These are phyloP conservation scores for Cyclostephanos tholiformis DNA, from an alignment of 108 stramenopile genomes.

Conservation along the genomic window DNA sequence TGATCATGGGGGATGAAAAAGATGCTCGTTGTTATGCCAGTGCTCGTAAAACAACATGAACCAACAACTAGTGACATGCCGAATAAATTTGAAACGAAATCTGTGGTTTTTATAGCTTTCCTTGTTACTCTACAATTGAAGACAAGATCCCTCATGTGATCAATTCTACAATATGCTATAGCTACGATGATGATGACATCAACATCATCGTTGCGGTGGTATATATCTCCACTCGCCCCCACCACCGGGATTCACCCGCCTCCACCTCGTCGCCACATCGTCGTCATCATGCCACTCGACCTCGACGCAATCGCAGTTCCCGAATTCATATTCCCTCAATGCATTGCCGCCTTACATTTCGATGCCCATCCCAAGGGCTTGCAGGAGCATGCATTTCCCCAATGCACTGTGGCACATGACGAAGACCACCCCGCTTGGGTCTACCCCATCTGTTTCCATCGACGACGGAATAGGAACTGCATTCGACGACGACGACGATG, in stretches of 20 bases:
- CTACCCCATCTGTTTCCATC: too few relatives aligned
- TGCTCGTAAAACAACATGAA: too few relatives aligned
- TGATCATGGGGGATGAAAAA: too few relatives aligned
- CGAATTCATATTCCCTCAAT: slow-evolving; percentile 23
- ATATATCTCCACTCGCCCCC: slow-evolving; percentile 6
- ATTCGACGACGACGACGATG: too few relatives aligned
- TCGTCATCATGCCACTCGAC: slow-evolving; percentile 37
- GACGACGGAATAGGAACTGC: too few relatives aligned
- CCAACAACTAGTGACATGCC: too few relatives aligned
- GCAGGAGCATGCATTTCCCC: slow-evolving; percentile 46
- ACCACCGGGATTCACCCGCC: slow-evolving; percentile 19
- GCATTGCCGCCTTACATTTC: slow-evolving; percentile 8
- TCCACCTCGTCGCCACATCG: slow-evolving; percentile 25
- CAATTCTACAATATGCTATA: too few relatives aligned
- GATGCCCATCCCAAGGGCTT: slow-evolving; percentile 33
- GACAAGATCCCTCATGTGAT: too few relatives aligned
- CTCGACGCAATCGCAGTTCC: slow-evolving; percentile 45
- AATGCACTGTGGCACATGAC: slow-evolving; percentile 48
- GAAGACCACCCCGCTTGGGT: slow-evolving; percentile 9
- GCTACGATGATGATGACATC: not conserved
- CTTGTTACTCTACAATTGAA: too few relatives aligned
- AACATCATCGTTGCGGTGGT: not conserved
- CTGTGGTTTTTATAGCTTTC: too few relatives aligned
- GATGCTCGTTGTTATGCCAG: too few relatives aligned
- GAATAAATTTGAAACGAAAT: too few relatives aligned